Evolutionary conservation across 805 yeast species (phyloP).

Genomic region (Starmerella stellata): DNA sequence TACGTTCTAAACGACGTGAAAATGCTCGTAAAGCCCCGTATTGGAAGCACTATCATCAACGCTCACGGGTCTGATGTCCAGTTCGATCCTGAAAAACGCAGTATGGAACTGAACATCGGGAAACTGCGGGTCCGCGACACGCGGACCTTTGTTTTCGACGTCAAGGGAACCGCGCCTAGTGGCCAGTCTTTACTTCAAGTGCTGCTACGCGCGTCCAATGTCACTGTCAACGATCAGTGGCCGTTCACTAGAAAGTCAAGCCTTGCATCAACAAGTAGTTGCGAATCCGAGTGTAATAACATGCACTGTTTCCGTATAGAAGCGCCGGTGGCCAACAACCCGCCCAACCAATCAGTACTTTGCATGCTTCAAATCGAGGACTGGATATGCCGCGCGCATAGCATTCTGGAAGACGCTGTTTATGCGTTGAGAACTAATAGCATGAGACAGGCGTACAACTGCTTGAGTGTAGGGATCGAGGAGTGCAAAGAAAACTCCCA

Average conservation of each 20-base stretch:
- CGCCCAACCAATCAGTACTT: neutral
- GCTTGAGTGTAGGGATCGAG: neutral
- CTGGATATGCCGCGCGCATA: neutral
- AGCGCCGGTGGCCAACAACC: neutral
- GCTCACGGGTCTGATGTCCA: neutral
- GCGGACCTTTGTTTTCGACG: neutral
- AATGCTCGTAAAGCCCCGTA: constrained; percentile 2
- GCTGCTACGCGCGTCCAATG: neutral
- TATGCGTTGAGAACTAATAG: neutral
- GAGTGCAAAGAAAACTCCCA: neutral
- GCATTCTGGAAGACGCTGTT: neutral
- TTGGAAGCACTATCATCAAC: constrained; percentile 1
- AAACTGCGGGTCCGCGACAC: constrained; percentile 1
- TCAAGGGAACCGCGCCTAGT: neutral
- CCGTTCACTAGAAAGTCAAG: neutral
- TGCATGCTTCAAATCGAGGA: neutral
- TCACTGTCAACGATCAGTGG: neutral
- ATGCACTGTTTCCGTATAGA: neutral
- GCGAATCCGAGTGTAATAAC: neutral
- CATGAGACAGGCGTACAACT: neutral
- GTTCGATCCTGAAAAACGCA: neutral
- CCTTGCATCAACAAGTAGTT: neutral
- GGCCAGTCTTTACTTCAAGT: neutral
- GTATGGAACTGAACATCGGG: neutral
- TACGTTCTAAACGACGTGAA: constrained; percentile 1